Evolutionary conservation across 2,329 filamentous ascomycete genomes (phyloP).

Genomic region (Penicillium sp.): DNA sequence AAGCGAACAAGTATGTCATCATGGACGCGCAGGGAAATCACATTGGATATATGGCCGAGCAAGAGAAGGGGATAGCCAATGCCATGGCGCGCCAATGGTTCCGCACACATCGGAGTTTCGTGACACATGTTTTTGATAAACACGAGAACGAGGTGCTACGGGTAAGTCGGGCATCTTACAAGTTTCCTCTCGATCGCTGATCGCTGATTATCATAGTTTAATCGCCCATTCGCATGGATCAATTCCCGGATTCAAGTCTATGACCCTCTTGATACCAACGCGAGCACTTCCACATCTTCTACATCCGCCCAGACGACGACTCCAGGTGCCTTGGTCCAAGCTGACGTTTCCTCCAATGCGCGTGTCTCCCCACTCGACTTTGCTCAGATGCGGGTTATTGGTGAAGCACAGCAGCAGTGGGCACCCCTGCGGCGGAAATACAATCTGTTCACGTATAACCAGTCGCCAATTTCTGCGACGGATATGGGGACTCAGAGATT

Average conservation of each 20-base stretch:
- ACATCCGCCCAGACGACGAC: slow-evolving; percentile 54
- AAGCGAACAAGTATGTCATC: slow-evolving; percentile 70
- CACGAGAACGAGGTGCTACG: slow-evolving; percentile 65
- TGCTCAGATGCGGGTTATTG: slow-evolving; percentile 66
- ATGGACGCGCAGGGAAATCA: slow-evolving; percentile 69
- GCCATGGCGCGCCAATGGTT: slow-evolving; percentile 65
- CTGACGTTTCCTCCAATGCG: slow-evolving; percentile 52
- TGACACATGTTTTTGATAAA: slow-evolving; percentile 68
- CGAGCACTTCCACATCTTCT: slow-evolving; percentile 45
- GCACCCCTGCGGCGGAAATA: slow-evolving; percentile 67
- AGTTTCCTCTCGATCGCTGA: background rate
- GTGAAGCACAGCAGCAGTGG: slow-evolving; percentile 69
- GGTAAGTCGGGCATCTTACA: slow-evolving; percentile 37
- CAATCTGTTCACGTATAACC: slow-evolving; percentile 66
- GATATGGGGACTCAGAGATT: slow-evolving; percentile 49
- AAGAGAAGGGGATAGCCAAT: slow-evolving; percentile 64
- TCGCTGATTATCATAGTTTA: slow-evolving; percentile 52
- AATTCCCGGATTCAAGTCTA: slow-evolving; percentile 65
- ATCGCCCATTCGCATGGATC: slow-evolving; percentile 69
- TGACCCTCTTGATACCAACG: slow-evolving; percentile 54
- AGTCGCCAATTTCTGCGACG: slow-evolving; percentile 46
- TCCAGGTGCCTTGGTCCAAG: slow-evolving; percentile 47
- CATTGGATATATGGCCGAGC: slow-evolving; percentile 69
- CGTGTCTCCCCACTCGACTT: slow-evolving; percentile 61
- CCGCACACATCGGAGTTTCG: slow-evolving; percentile 67